These are phyloP conservation scores for Fusarium burgessii DNA, from an alignment of 2,329 filamentous ascomycete species.

Conservation along the genomic window DNA sequence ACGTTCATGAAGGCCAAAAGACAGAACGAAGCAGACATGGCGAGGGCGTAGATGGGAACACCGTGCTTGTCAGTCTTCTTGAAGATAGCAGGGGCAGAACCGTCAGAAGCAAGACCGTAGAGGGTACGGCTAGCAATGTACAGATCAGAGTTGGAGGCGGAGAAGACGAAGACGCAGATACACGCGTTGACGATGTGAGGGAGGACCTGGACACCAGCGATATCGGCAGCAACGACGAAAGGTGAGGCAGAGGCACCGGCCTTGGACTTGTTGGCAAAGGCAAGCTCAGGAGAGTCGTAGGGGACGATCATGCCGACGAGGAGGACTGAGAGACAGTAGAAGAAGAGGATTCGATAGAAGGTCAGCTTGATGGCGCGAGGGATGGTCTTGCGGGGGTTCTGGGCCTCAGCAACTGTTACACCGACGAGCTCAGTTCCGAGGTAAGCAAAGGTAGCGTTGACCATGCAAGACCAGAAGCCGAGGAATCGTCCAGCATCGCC, in stretches of 20 bases:
- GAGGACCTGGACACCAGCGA: slow-evolving; percentile 72
- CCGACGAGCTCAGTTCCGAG: slow-evolving; percentile 82
- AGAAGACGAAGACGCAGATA: slow-evolving; percentile 81
- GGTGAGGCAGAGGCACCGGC: slow-evolving; percentile 66
- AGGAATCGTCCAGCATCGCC: slow-evolving; percentile 64
- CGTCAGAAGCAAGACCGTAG: slow-evolving; percentile 78
- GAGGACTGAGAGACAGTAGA: slow-evolving; percentile 80
- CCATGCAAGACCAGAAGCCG: slow-evolving; percentile 77
- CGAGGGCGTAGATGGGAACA: slow-evolving; percentile 76
- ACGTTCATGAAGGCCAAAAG: slow-evolving; percentile 78
- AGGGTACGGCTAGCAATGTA: slow-evolving; percentile 81
- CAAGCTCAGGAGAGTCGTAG: slow-evolving; percentile 72
- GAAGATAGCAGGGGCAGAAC: slow-evolving; percentile 78
- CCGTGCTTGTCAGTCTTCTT: slow-evolving; percentile 77
- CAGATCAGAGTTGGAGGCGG: slow-evolving; percentile 80
- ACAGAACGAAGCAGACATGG: slow-evolving; percentile 69
- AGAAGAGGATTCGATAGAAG: slow-evolving; percentile 85
- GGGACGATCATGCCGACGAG: slow-evolving; percentile 82
- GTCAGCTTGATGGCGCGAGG: slow-evolving; percentile 83
- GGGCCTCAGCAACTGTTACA: slow-evolving; percentile 82
- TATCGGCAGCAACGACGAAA: slow-evolving; percentile 78
- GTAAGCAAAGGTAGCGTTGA: slow-evolving; percentile 83
- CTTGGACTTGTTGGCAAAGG: slow-evolving; percentile 64
- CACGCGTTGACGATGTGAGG: slow-evolving; percentile 79
- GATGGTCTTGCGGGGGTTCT: slow-evolving; percentile 82